Conservation (phyloP, 768 basidiomycete species). For the Lactarius sp. region DNA sequence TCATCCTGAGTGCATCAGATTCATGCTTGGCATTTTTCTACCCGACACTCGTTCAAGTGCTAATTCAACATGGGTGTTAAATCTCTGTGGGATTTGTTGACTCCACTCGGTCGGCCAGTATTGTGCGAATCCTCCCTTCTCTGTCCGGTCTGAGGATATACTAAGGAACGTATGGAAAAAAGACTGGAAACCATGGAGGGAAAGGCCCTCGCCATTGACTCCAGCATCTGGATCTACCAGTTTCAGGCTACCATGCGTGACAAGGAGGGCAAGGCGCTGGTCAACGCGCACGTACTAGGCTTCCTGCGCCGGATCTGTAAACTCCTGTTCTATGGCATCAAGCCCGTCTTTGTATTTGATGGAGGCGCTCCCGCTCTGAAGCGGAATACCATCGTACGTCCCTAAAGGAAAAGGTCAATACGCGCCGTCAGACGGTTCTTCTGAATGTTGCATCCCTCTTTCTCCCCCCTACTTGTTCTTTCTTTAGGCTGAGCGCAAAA, state of each 20-base stretch:
- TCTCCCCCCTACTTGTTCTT: not conserved
- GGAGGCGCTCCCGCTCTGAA: constrained; percentile 93
- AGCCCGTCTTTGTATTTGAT: constrained; percentile 98
- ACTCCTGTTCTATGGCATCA: constrained; percentile 94
- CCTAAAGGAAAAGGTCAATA: not conserved
- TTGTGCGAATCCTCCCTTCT: constrained; percentile 44
- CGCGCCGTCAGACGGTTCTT: constrained; percentile 1
- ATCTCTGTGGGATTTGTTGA: constrained; percentile 87
- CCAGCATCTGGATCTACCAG: constrained; percentile 99
- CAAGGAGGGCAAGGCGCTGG: constrained; percentile 85
- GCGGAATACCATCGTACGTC: constrained; percentile 76
- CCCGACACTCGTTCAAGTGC: not conserved
- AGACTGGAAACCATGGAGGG: constrained; percentile 91
- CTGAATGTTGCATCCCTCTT: not conserved
- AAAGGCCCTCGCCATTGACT: constrained; percentile 95
- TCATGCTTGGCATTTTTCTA: not conserved
- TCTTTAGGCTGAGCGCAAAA: constrained; percentile 73
- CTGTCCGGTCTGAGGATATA: not conserved
- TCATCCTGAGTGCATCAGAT: not conserved
- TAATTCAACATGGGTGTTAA: constrained; percentile 81
- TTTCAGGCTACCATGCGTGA: constrained; percentile 99
- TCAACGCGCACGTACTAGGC: constrained; percentile 92
- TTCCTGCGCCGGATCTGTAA: constrained; percentile 89
- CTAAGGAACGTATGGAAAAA: not conserved
- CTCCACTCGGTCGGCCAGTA: constrained; percentile 91